A percentile compares a stretch with the other conserved stretches of the same genome.
Conservation (phyloP, 306 rosid genomes). For the Arachis stenosperma region DNA sequence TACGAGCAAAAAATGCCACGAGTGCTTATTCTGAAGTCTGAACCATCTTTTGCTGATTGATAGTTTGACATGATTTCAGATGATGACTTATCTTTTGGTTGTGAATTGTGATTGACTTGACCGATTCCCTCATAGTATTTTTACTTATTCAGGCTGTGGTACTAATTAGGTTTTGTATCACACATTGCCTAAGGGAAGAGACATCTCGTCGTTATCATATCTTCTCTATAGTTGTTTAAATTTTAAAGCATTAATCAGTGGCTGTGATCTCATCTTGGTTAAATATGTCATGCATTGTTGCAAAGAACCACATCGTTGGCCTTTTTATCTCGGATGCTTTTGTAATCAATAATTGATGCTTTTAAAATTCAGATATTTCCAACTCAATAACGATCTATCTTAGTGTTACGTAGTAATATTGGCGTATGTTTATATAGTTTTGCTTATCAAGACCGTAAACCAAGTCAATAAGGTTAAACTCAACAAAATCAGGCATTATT, state of each 20-base stretch:
- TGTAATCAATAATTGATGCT: not conserved
- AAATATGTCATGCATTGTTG: not conserved
- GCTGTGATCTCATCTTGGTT: not conserved
- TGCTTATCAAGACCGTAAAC: not conserved
- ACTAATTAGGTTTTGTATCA: not conserved
- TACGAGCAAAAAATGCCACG: not conserved
- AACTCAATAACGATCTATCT: too few relatives aligned
- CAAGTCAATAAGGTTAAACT: not conserved
- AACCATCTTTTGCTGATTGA: not conserved
- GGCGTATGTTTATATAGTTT: not conserved
- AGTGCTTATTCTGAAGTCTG: not conserved
- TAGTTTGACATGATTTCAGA: not conserved
- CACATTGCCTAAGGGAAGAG: not conserved
- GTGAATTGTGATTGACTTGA: not conserved
- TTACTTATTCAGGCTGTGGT: not conserved
- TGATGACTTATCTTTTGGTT: not conserved
- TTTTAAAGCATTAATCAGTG: not conserved
- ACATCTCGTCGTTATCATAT: not conserved
- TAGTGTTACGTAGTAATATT: not conserved
- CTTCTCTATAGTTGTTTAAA: not conserved
- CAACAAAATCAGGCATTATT: constrained; percentile 2
- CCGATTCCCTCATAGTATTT: not conserved
- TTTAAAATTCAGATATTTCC: not conserved
- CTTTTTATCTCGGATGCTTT: not conserved
- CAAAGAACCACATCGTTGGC: not conserved